Evolutionary conservation across 2,329 filamentous ascomycete genomes (phyloP).

Genomic region (Orbilia javanica): DNA sequence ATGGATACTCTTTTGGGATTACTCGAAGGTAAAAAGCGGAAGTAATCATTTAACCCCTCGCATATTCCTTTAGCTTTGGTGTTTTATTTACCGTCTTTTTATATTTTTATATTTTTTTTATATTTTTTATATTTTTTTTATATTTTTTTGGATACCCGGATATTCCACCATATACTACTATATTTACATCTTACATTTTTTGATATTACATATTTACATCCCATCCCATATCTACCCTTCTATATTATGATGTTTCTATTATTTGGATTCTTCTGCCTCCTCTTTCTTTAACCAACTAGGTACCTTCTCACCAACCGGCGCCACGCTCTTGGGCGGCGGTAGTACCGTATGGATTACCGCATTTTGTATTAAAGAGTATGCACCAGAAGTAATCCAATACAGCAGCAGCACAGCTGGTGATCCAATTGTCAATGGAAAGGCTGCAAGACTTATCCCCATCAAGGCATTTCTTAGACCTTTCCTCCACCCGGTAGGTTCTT

Average conservation of each 20-base stretch:
- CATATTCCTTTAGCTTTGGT: not conserved
- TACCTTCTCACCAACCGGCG: constrained; percentile 20
- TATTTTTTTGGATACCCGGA: constrained; percentile 36
- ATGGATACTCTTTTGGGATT: constrained; percentile 77
- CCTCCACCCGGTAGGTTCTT: constrained; percentile 33
- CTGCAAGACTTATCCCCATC: constrained; percentile 19
- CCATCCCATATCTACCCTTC: not conserved
- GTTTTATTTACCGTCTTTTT: no score
- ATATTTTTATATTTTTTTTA: not conserved
- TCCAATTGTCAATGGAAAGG: constrained; percentile 45
- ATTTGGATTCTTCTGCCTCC: not conserved
- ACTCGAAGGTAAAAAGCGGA: constrained; percentile 60
- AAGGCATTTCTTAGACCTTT: constrained; percentile 33
- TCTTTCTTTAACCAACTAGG: constrained; percentile 42
- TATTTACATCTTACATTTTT: not conserved
- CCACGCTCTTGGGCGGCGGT: constrained; percentile 11
- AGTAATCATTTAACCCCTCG: not conserved
- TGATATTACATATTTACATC: constrained; percentile 35
- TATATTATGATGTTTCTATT: constrained; percentile 5
- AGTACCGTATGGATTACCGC: constrained; percentile 7
- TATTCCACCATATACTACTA: not conserved
- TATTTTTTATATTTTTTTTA: not conserved
- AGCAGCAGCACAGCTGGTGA: constrained; percentile 34
- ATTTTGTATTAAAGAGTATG: constrained; percentile 49
- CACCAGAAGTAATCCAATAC: constrained; percentile 50